Conservation (phyloP, 352 stramenopile genomes). For the Globisporangium radiosum region DNA sequence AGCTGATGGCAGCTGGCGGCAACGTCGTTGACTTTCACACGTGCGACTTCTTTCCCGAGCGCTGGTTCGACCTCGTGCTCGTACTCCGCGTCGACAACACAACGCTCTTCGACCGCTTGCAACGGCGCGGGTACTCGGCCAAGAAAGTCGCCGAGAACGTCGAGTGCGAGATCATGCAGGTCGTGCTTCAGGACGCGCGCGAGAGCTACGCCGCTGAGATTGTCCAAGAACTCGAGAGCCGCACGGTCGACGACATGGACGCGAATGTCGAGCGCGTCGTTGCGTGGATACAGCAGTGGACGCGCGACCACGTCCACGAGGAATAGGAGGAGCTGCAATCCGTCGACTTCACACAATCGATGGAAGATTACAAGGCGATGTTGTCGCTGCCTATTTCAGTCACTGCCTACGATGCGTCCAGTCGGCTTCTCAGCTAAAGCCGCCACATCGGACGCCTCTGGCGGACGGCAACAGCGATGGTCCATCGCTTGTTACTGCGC, state of each 20-base stretch:
- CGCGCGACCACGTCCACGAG: slow-evolving; percentile 39
- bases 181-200: slow-evolving; percentile 94
- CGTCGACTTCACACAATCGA: background rate
- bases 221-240: slow-evolving; percentile 92
- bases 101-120: slow-evolving; percentile 86
- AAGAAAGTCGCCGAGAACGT: slow-evolving; percentile 97
- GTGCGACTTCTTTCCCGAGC: slow-evolving; percentile 97
- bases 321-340: background rate
- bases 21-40: slow-evolving; percentile 96
- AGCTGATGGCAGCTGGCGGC: slow-evolving; percentile 83
- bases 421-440: slow-evolving; percentile 1
- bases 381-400: too few relatives aligned
- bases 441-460: slow-evolving; percentile 4
- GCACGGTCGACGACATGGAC: slow-evolving; percentile 95
- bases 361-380: too few relatives aligned
- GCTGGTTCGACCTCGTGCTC: slow-evolving; percentile 95
- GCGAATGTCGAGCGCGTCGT: slow-evolving; percentile 90
- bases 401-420: background rate
- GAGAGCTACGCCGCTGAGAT: slow-evolving; percentile 94
- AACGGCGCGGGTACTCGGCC: slow-evolving; percentile 89
- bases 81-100: slow-evolving; percentile 91
- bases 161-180: slow-evolving; percentile 98
- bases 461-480: background rate
- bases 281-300: slow-evolving; percentile 92
- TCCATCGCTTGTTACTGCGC: too few relatives aligned